Conservation (phyloP, 2,329 filamentous ascomycete species). For the Fusarium subglutinans region DNA sequence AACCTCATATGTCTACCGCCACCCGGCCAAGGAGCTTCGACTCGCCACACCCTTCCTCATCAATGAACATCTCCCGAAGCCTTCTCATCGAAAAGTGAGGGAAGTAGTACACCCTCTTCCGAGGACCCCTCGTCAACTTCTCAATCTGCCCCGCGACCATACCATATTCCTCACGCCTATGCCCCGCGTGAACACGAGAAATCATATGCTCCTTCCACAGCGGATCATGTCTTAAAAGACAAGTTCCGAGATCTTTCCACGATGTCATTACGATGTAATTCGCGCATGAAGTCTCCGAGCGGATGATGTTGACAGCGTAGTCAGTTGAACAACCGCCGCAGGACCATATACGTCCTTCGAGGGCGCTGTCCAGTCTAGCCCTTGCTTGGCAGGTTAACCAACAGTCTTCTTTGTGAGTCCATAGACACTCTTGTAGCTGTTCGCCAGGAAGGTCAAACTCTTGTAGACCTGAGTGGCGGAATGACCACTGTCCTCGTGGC, state of each 20-base stretch:
- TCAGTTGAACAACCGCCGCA: not conserved
- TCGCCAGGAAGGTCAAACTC: not conserved
- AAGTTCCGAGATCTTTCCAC: not conserved
- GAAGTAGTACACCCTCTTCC: not conserved
- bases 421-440: not conserved
- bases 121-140: not conserved
- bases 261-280: not conserved
- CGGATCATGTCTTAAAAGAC: not conserved
- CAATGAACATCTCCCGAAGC: not conserved
- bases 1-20: not conserved
- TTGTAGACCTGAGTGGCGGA: rapidly evolving
- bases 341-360: not conserved
- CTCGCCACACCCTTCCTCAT: not conserved
- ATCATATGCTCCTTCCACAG: not conserved
- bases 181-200: not conserved
- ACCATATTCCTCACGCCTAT: not conserved
- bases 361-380: not conserved
- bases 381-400: not conserved
- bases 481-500: not conserved
- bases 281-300: not conserved
- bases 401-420: not conserved
- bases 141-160: not conserved
- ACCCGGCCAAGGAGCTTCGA: not conserved
- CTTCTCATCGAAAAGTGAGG: not conserved
- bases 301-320: not conserved